Evolutionary conservation across 2,329 filamentous ascomycete species (phyloP).

Genomic region (Aspergillus sp.): DNA sequence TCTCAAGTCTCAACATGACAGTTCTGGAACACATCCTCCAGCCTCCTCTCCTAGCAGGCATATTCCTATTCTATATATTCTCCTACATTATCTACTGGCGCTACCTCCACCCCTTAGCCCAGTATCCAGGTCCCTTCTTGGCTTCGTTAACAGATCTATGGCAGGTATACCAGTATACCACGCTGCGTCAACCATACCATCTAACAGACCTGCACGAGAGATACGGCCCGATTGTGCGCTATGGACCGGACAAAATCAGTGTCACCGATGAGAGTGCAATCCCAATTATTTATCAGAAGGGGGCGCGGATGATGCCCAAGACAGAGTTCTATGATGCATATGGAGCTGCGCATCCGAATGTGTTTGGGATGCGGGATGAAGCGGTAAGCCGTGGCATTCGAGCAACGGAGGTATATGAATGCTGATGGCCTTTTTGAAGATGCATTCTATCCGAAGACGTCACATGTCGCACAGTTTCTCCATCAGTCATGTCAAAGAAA

Average conservation of each 20-base stretch:
- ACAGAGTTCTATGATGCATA: constrained; percentile 30
- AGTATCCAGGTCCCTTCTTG: constrained; percentile 23
- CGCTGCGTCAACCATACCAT: constrained; percentile 14
- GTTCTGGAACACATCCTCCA: no score
- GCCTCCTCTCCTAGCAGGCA: no score
- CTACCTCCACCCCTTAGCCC: constrained; percentile 21
- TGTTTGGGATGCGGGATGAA: constrained; percentile 29
- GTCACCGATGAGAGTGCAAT: constrained; percentile 22
- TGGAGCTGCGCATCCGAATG: constrained; percentile 22
- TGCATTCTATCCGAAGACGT: not conserved
- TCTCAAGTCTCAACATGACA: no score
- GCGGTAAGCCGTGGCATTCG: not conserved
- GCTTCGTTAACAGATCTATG: constrained; percentile 27
- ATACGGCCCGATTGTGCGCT: constrained; percentile 21
- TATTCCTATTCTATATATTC: no score
- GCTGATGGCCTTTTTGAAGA: not conserved
- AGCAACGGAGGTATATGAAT: not conserved
- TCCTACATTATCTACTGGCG: not conserved
- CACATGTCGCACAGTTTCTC: constrained; percentile 24
- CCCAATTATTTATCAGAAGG: constrained; percentile 21
- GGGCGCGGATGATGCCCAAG: constrained; percentile 22
- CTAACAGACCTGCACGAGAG: constrained; percentile 18
- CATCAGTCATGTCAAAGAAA: constrained; percentile 25
- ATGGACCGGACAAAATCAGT: constrained; percentile 24
- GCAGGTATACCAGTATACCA: constrained; percentile 20